Evolutionary conservation across 75 land plant genomes (phyloP).

Genomic region (Pinus taeda): DNA sequence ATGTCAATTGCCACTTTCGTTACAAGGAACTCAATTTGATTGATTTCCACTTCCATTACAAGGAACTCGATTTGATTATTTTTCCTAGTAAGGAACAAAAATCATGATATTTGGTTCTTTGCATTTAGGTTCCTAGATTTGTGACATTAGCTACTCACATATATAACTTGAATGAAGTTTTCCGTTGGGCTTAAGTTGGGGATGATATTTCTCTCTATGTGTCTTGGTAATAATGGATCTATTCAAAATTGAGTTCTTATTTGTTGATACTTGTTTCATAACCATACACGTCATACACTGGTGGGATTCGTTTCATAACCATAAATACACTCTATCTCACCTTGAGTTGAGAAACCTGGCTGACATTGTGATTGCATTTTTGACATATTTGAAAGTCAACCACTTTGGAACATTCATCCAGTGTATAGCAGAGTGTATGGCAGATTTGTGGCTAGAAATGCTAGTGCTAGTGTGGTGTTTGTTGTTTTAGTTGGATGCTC

Average conservation of each 20-base stretch:
- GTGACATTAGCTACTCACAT: too few relatives aligned
- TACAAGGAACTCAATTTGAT: too few relatives aligned
- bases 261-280: constrained; percentile 59
- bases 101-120: too few relatives aligned
- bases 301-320: constrained; percentile 48
- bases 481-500: too few relatives aligned
- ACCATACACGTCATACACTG: constrained; percentile 30
- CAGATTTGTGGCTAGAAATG: constrained; percentile 18
- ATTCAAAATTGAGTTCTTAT: constrained; percentile 62
- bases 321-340: constrained; percentile 51
- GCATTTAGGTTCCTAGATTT: too few relatives aligned
- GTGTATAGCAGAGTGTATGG: constrained; percentile 81
- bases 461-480: too few relatives aligned
- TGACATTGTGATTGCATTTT: constrained; percentile 44
- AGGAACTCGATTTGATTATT: too few relatives aligned
- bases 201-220: neutral
- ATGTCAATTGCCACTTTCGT: too few relatives aligned
- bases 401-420: constrained; percentile 75
- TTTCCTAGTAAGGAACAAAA: too few relatives aligned
- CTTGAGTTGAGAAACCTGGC: constrained; percentile 46
- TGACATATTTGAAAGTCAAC: constrained; percentile 54
- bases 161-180: too few relatives aligned
- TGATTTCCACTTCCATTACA: too few relatives aligned
- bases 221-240: constrained; percentile 58
- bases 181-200: too few relatives aligned